These are phyloP conservation scores for Leptographium radiaticola DNA, from an alignment of 2,329 filamentous ascomycete species.

Conservation along the genomic window DNA sequence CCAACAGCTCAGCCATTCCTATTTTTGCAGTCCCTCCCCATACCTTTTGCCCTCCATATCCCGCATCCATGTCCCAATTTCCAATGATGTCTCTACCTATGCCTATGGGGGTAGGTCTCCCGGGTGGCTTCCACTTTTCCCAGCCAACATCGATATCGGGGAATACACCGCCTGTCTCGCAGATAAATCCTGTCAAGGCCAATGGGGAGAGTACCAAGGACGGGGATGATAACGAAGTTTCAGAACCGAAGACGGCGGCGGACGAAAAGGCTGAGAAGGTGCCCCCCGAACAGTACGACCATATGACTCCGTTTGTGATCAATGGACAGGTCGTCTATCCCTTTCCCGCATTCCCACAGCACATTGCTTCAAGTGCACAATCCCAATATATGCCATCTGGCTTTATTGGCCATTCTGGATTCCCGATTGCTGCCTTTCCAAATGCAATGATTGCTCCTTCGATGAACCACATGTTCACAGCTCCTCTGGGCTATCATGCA, in stretches of 20 bases:
- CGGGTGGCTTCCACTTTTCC: conserved; percentile 12
- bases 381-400: conserved; percentile 7
- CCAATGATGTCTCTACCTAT: conserved; percentile 23
- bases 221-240: conserved; percentile 11
- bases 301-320: conserved; percentile 29
- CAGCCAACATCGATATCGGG: not conserved
- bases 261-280: conserved; percentile 18
- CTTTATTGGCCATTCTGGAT: conserved; percentile 9
- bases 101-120: conserved; percentile 21
- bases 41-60: conserved; percentile 9
- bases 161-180: not conserved
- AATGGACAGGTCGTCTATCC: conserved; percentile 23
- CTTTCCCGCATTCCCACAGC: conserved; percentile 9
- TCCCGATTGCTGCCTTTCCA: conserved; percentile 13
- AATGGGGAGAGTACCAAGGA: conserved; percentile 11
- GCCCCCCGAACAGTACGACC: conserved; percentile 32
- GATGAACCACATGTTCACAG: conserved; percentile 12
- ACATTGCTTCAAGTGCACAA: conserved; percentile 2
- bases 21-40: conserved; percentile 13
- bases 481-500: conserved; percentile 1
- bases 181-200: conserved; percentile 11
- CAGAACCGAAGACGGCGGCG: conserved; percentile 1
- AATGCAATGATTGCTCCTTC: conserved; percentile 14
- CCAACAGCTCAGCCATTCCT: conserved; percentile 11
- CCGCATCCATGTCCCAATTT: conserved; percentile 17